Conservation (phyloP, 2,329 filamentous ascomycete species). For the Phialophora tarda region DNA sequence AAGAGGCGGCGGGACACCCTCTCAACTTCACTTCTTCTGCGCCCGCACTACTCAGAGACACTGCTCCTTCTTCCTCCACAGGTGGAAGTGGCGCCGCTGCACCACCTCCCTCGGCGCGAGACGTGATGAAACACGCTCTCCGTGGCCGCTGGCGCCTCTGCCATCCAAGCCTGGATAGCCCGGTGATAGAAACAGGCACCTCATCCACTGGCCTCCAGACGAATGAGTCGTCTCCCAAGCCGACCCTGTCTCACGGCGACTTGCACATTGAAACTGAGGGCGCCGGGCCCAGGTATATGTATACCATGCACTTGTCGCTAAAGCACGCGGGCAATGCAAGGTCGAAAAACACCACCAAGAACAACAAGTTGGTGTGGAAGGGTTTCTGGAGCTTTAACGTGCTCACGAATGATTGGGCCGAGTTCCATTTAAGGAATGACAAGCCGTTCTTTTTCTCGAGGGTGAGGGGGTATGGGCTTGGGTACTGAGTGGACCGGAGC, state of each 20-base stretch:
- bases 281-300: conserved; percentile 76
- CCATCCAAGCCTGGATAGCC: conserved; percentile 49
- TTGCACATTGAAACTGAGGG: conserved; percentile 87
- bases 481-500: conserved; percentile 26
- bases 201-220: conserved; percentile 23
- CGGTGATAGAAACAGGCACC: conserved; percentile 1
- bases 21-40: conserved; percentile 34
- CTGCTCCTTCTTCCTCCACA: conserved; percentile 47
- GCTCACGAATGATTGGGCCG: conserved; percentile 86
- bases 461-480: conserved; percentile 64
- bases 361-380: conserved; percentile 88
- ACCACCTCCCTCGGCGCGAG: conserved; percentile 49
- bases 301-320: conserved; percentile 78
- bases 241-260: conserved; percentile 55
- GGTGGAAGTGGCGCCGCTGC: conserved; percentile 40
- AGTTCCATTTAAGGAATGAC: conserved; percentile 72
- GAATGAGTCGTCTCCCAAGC: conserved; percentile 39
- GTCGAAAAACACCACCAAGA: conserved; percentile 64
- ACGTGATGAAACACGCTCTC: conserved; percentile 71
- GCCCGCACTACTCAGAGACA: conserved; percentile 36
- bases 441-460: conserved; percentile 66
- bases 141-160: conserved; percentile 70
- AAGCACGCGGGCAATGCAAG: conserved; percentile 62
- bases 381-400: conserved; percentile 91
- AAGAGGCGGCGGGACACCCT: conserved; percentile 26